Percentiles rank a stretch among this genome's conserved stretches.
Conservation (phyloP, 192 early-diverging fungal genomes). For the Coemansia sp. region DNA sequence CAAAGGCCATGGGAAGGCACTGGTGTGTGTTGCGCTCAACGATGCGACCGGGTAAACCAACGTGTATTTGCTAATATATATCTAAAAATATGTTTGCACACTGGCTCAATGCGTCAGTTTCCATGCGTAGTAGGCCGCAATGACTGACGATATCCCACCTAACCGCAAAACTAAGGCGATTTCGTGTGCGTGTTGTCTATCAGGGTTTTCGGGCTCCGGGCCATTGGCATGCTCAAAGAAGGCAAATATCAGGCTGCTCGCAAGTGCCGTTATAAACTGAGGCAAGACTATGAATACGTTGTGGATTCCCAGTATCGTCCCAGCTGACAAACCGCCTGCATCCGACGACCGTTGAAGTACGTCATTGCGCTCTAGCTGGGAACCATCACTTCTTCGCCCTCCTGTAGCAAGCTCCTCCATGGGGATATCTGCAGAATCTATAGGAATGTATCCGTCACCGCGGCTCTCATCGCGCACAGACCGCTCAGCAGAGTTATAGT, state of each 20-base stretch:
- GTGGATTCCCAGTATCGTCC: conserved; percentile 88
- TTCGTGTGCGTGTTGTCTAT: conserved; percentile 40
- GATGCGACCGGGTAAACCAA: conserved; percentile 32
- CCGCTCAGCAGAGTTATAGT: conserved; percentile 3
- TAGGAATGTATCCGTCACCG: conserved; percentile 22
- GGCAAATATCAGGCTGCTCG: conserved; percentile 74
- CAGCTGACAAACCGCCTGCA: conserved; percentile 56
- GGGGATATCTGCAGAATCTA: conserved; percentile 32
- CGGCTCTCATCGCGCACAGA: not conserved
- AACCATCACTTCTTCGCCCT: conserved; percentile 2
- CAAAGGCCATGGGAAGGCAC: conserved; percentile 54
- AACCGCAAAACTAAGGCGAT: conserved; percentile 47
- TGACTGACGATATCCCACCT: conserved; percentile 39
- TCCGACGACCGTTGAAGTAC: not conserved
- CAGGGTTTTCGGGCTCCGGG: conserved; percentile 14
- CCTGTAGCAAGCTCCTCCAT: conserved; percentile 17
- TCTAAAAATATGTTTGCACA: no score
- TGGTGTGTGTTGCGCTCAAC: conserved; percentile 54
- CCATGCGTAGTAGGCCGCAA: conserved; percentile 41
- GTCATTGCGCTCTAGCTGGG: conserved; percentile 9
- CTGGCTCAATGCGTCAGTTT: conserved; percentile 13
- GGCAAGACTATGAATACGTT: conserved; percentile 96
- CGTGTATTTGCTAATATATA: not conserved
- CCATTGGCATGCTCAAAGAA: conserved; percentile 59
- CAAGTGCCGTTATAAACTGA: conserved; percentile 84